Conservation (phyloP, 768 basidiomycete species). For the Lyophyllum shimeji region DNA sequence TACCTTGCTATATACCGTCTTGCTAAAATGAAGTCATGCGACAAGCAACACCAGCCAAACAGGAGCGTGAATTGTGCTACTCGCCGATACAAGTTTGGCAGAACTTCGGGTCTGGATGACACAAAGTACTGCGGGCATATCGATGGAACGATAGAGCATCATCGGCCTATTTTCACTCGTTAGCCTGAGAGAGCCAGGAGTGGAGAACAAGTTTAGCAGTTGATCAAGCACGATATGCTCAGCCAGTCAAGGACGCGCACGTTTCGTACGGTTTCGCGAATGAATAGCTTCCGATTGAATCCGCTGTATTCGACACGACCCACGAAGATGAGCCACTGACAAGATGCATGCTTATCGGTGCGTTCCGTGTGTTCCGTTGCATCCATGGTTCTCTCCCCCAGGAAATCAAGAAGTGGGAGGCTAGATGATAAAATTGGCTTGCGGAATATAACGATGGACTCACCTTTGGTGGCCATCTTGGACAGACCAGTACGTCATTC, state of each 20-base stretch:
- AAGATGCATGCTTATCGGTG: not conserved
- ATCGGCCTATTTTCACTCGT: not conserved
- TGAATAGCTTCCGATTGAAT: not conserved
- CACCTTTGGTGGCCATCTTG: not conserved
- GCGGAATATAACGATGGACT: not conserved
- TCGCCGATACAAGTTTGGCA: conserved; percentile 3
- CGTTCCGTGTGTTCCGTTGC: not conserved
- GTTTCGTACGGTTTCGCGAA: conserved; percentile 1
- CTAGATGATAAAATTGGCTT: not conserved
- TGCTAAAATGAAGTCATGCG: not conserved
- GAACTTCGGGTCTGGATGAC: not conserved
- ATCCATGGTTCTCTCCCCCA: not conserved
- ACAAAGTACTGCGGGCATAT: not conserved
- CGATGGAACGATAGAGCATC: not conserved
- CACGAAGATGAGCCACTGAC: not conserved
- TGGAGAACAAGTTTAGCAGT: not conserved
- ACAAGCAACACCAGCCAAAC: not conserved
- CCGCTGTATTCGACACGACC: not conserved
- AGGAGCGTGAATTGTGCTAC: conserved; percentile 18
- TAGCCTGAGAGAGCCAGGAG: not conserved
- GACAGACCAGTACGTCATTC: too few species aligned
- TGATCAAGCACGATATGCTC: conserved; percentile 1
- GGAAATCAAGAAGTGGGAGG: not conserved
- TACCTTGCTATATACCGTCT: conserved; percentile 5
- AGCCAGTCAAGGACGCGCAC: conserved; percentile 12